phyloP scores from a whole-genome alignment of 352 stramenopile genomes.

The Phytophthora kernoviae region DNA sequence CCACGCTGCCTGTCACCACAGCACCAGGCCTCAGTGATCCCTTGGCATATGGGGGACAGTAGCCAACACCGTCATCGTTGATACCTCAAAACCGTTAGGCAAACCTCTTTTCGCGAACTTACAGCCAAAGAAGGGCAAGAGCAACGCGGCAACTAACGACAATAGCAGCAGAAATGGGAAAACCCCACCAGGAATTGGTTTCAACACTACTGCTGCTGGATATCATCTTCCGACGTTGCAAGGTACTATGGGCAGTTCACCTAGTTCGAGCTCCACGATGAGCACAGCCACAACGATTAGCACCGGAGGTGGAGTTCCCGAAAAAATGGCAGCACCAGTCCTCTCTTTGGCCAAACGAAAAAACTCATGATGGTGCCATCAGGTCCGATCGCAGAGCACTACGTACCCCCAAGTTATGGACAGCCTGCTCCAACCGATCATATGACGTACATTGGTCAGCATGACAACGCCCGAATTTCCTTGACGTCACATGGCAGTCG shows the following conservation, averaged over 20 bases:
- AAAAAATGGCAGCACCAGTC: slow-evolving; percentile 20
- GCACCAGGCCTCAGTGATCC: slow-evolving; percentile 26
- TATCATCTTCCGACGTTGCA: slow-evolving; percentile 44
- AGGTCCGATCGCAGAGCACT: slow-evolving; percentile 41
- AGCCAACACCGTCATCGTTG: slow-evolving; percentile 1
- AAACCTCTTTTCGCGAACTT: slow-evolving; percentile 34
- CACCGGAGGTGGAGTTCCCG: slow-evolving; percentile 9
- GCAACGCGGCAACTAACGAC: slow-evolving; percentile 2
- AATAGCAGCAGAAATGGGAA: slow-evolving; percentile 23
- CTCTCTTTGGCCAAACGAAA: slow-evolving; percentile 35
- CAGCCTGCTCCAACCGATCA: slow-evolving; percentile 34
- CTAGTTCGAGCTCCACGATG: slow-evolving; percentile 35
- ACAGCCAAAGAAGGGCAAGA: slow-evolving; percentile 31
- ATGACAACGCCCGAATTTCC: slow-evolving; percentile 41
- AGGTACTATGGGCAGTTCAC: slow-evolving; percentile 30
- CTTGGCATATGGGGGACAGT: neutral
- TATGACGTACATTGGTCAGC: slow-evolving; percentile 47
- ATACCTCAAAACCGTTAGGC: slow-evolving; percentile 15
- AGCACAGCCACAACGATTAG: slow-evolving; percentile 25
- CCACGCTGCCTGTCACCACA: neutral
- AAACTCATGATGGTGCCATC: slow-evolving; percentile 30
- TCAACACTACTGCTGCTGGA: slow-evolving; percentile 7
- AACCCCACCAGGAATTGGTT: slow-evolving; percentile 19
- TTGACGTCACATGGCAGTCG: slow-evolving; percentile 66
- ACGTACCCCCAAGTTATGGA: slow-evolving; percentile 17